Evolutionary conservation across 1,284 basidiomycete genomes (phyloP).

Genomic region (Phaffia rhodozyma): DNA sequence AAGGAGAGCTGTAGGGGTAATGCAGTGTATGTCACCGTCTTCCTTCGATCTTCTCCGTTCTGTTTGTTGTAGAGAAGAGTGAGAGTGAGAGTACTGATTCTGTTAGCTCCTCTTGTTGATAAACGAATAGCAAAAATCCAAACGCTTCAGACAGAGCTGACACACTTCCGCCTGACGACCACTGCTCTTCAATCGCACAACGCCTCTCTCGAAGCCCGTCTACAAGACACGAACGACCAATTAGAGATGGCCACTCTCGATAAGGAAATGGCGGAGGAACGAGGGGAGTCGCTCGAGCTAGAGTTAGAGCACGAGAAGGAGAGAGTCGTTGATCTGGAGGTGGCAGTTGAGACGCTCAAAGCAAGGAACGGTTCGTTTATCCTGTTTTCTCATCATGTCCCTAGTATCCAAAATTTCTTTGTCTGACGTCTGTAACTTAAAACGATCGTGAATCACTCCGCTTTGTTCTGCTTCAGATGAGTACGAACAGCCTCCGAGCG

Average conservation of each 20-base stretch:
- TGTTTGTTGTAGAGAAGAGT: background rate
- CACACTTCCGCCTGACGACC: conserved; percentile 51
- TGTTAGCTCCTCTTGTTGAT: background rate
- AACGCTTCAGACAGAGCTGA: conserved; percentile 63
- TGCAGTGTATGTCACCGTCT: conserved; percentile 42
- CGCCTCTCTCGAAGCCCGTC: conserved; percentile 48
- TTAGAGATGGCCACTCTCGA: conserved; percentile 91
- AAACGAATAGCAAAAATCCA: conserved; percentile 53
- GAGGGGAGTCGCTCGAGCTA: conserved; percentile 62
- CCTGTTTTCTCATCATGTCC: background rate
- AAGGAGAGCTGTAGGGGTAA: conserved; percentile 70
- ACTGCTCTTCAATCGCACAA: conserved; percentile 54
- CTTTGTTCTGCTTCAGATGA: conserved; percentile 24
- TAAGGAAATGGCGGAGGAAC: conserved; percentile 93
- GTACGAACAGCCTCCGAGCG: conserved; percentile 36
- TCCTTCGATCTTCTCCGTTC: background rate
- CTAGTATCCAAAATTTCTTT: background rate
- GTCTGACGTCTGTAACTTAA: background rate
- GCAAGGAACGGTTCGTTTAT: conserved; percentile 38
- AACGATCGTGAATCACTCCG: background rate
- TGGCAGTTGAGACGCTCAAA: conserved; percentile 69
- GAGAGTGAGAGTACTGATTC: background rate
- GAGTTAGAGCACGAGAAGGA: conserved; percentile 70
- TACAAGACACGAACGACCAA: conserved; percentile 68
- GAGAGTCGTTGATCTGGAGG: conserved; percentile 62